Percentiles rank a stretch among this genome's conserved stretches.
Evolutionary conservation across 768 basidiomycete species (phyloP).

Genomic region (Leccinum disarticulatum): DNA sequence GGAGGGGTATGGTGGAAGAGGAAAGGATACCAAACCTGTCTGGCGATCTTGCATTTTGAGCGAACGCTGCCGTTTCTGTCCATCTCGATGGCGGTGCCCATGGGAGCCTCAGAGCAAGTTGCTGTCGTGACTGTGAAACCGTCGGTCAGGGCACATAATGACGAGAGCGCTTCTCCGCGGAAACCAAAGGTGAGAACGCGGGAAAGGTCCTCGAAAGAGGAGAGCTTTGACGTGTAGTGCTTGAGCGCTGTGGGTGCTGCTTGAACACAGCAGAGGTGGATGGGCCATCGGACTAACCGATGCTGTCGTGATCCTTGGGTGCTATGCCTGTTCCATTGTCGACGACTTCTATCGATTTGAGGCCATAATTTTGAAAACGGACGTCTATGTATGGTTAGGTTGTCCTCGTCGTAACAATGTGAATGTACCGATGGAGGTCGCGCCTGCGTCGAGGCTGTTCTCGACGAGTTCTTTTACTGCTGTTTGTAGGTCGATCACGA

Average conservation of each 20-base stretch:
- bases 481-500: constrained; percentile 89
- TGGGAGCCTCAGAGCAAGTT: constrained; percentile 66
- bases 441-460: constrained; percentile 92
- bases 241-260: constrained; percentile 63
- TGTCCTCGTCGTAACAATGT: too few species aligned
- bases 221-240: constrained; percentile 91
- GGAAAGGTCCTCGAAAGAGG: constrained; percentile 70
- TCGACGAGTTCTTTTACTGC: constrained; percentile 97
- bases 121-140: constrained; percentile 71
- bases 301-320: constrained; percentile 68
- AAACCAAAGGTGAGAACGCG: constrained; percentile 87
- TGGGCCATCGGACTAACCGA: constrained; percentile 53
- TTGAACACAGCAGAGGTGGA: not conserved
- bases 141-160: constrained; percentile 83
- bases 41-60: constrained; percentile 62
- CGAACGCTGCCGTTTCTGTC: constrained; percentile 62
- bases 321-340: constrained; percentile 92
- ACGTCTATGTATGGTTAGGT: constrained; percentile 59
- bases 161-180: constrained; percentile 93
- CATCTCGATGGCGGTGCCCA: constrained; percentile 78
- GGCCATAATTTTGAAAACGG: constrained; percentile 83
- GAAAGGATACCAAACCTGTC: constrained; percentile 54
- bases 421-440: constrained; percentile 75
- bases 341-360: constrained; percentile 79
- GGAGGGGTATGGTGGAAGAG: not conserved